A percentile compares a stretch with the other conserved stretches of the same genome.
phyloP scores from a whole-genome alignment of 352 stramenopile species.

The Globisporangium canariense region DNA sequence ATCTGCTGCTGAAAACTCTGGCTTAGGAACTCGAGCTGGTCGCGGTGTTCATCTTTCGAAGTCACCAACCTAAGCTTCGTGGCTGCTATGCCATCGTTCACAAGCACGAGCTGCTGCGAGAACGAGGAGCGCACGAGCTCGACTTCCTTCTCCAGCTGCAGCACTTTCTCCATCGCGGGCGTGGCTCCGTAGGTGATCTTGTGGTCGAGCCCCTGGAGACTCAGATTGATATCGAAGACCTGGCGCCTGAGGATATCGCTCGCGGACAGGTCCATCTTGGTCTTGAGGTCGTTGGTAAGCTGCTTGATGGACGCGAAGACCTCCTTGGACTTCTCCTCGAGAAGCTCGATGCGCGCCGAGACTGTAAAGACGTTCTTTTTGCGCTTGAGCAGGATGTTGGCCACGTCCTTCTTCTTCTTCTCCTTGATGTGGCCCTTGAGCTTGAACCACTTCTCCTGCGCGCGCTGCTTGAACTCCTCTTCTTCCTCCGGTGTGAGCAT shows the following conservation, averaged over 20 bases:
- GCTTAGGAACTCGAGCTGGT: constrained; percentile 26
- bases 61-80: constrained; percentile 29
- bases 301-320: constrained; percentile 65
- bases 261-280: constrained; percentile 39
- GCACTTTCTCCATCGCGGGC: constrained; percentile 41
- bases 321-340: constrained; percentile 71
- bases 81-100: constrained; percentile 25
- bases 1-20: constrained; percentile 29
- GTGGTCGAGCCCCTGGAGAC: constrained; percentile 44
- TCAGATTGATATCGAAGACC: constrained; percentile 48
- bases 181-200: constrained; percentile 32
- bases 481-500: constrained; percentile 59
- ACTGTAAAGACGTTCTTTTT: constrained; percentile 83
- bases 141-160: constrained; percentile 39
- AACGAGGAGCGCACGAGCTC: constrained; percentile 28
- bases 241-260: constrained; percentile 51
- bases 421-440: constrained; percentile 72
- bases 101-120: constrained; percentile 32
- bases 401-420: constrained; percentile 72
- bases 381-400: constrained; percentile 71
- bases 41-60: constrained; percentile 29
- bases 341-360: constrained; percentile 63
- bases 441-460: constrained; percentile 68
- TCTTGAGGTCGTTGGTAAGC: constrained; percentile 48
- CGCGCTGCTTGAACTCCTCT: constrained; percentile 54